Evolutionary conservation across 139 green algal species (phyloP).

Genomic region (Bryopsis sp.): DNA sequence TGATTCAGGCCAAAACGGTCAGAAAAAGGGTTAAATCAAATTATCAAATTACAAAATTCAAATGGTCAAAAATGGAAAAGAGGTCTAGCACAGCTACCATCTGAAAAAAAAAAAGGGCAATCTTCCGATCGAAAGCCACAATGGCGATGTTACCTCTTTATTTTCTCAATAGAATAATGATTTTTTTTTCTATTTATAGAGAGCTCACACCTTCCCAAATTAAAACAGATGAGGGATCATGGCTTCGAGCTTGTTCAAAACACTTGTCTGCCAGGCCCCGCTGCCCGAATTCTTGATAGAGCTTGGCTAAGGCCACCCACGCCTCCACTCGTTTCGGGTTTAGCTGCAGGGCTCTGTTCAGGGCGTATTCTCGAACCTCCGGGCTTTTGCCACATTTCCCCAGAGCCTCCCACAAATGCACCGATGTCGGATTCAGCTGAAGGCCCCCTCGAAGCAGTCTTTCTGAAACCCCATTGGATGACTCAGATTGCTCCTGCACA

Average conservation of each 20-base stretch:
- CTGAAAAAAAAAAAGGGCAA: too few species aligned
- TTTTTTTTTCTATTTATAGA: too few species aligned
- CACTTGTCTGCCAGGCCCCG: slow-evolving; percentile 32
- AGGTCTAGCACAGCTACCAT: not conserved
- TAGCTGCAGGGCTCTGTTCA: slow-evolving; percentile 52
- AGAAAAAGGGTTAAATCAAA: too few species aligned
- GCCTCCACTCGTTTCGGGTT: slow-evolving; percentile 42
- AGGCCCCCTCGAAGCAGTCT: not conserved
- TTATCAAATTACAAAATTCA: too few species aligned
- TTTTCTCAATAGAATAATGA: too few species aligned
- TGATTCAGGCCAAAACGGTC: not conserved
- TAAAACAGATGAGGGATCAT: slow-evolving; percentile 32
- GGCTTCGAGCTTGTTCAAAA: slow-evolving; percentile 48
- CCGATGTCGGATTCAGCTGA: not conserved
- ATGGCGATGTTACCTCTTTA: too few species aligned
- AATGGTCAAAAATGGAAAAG: not conserved
- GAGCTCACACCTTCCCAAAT: slow-evolving; percentile 10
- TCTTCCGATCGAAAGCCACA: too few species aligned
- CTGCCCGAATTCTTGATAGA: slow-evolving; percentile 37
- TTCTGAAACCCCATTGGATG: not conserved
- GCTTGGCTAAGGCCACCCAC: slow-evolving; percentile 60
- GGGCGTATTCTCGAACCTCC: slow-evolving; percentile 48
- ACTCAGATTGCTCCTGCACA: too few species aligned
- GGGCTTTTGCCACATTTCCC: slow-evolving; percentile 20
- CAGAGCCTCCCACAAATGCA: slow-evolving; percentile 29